Evolutionary conservation across 75 land plant species (phyloP).

Genomic region (Pinus tabuliformis): DNA sequence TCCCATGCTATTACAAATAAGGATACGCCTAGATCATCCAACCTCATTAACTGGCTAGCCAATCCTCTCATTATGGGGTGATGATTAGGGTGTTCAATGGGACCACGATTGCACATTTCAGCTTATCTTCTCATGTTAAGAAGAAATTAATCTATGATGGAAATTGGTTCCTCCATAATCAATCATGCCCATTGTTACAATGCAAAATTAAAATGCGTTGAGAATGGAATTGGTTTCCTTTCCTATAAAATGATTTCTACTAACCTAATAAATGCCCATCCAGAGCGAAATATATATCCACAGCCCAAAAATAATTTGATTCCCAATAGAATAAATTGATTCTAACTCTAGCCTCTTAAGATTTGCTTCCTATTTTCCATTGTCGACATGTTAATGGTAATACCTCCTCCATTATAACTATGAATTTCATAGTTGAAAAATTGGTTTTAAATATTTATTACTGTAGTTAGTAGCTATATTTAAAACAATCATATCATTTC

Average conservation of each 20-base stretch:
- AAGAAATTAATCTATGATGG: too few species aligned
- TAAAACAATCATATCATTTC: background rate
- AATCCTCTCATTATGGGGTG: too few species aligned
- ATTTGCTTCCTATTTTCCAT: constrained; percentile 17
- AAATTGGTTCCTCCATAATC: constrained; percentile 96
- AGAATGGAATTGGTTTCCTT: constrained; percentile 53
- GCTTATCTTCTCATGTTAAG: too few species aligned
- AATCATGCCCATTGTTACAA: constrained; percentile 93
- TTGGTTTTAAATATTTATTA: background rate
- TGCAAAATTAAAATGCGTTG: constrained; percentile 87
- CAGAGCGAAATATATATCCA: constrained; percentile 55
- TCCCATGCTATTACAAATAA: too few species aligned
- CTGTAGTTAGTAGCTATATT: background rate
- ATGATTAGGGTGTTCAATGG: too few species aligned
- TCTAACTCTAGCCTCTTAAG: background rate
- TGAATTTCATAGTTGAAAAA: background rate
- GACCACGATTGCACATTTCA: too few species aligned
- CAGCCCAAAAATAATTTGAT: constrained; percentile 48
- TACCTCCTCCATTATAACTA: constrained; percentile 1
- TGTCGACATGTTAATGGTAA: constrained; percentile 61
- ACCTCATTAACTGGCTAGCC: too few species aligned
- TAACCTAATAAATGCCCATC: constrained; percentile 43
- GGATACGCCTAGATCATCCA: too few species aligned
- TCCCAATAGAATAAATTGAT: constrained; percentile 32
- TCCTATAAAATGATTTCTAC: constrained; percentile 35